Conservation (phyloP, 768 basidiomycete genomes). For the Auricularia cornea region DNA sequence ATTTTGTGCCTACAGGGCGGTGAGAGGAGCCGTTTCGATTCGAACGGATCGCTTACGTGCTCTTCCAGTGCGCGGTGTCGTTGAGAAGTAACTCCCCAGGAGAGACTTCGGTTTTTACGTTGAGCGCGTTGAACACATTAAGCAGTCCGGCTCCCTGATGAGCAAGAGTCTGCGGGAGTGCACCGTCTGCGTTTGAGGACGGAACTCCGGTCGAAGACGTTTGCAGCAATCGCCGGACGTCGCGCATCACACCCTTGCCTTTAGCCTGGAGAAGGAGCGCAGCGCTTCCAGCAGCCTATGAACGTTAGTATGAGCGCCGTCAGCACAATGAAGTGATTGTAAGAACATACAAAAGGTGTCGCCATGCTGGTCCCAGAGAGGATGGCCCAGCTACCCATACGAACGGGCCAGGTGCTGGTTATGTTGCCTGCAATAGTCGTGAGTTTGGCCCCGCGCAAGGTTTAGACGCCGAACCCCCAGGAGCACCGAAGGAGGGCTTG, state of each 20-base stretch:
- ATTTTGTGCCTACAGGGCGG: neutral
- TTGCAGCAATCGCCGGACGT: constrained; percentile 9
- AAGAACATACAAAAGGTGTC: neutral
- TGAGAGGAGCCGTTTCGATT: too few relatives aligned
- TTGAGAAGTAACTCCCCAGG: constrained; percentile 31
- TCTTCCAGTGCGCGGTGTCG: constrained; percentile 27
- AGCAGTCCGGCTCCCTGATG: constrained; percentile 18
- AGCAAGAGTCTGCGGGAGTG: constrained; percentile 9
- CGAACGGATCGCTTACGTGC: neutral
- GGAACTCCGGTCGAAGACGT: constrained; percentile 8
- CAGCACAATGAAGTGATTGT: neutral
- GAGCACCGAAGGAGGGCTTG: constrained; percentile 2
- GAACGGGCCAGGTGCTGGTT: constrained; percentile 10
- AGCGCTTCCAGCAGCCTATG: constrained; percentile 5
- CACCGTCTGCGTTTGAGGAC: constrained; percentile 1
- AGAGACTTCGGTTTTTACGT: constrained; percentile 19
- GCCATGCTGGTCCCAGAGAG: constrained; percentile 13
- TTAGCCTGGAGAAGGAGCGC: constrained; percentile 13
- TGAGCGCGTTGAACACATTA: constrained; percentile 26
- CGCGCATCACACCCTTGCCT: constrained; percentile 2
- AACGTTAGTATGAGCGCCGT: constrained; percentile 33
- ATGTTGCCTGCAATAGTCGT: constrained; percentile 7
- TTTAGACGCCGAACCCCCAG: constrained; percentile 7
- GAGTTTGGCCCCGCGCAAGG: neutral
- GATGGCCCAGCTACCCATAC: constrained; percentile 7